Evolutionary conservation across 2,329 filamentous ascomycete species (phyloP).

Genomic region (Hirsutella thompsonii): DNA sequence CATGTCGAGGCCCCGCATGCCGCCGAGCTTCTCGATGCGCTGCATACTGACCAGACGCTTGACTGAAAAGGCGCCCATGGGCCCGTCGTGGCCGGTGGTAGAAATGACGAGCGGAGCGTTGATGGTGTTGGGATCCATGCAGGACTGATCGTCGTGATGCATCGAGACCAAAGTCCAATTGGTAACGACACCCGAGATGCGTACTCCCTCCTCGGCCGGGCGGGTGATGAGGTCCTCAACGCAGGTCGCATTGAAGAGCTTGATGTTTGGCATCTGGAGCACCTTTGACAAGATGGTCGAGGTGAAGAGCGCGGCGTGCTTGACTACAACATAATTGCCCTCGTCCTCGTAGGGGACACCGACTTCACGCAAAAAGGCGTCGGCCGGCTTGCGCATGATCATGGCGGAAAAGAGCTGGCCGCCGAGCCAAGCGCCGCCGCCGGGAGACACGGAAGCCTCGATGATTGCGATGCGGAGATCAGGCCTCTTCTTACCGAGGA

Average conservation of each 20-base stretch:
- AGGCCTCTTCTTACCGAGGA: slow-evolving; percentile 69
- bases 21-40: slow-evolving; percentile 68
- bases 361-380: slow-evolving; percentile 69
- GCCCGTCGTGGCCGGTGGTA: slow-evolving; percentile 82
- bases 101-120: slow-evolving; percentile 81
- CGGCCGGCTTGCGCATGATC: slow-evolving; percentile 88
- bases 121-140: slow-evolving; percentile 97
- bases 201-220: slow-evolving; percentile 40
- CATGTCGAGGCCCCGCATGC: slow-evolving; percentile 93
- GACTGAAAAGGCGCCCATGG: slow-evolving; percentile 81
- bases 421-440: slow-evolving; percentile 84
- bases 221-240: slow-evolving; percentile 91
- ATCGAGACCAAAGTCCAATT: slow-evolving; percentile 91
- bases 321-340: slow-evolving; percentile 79
- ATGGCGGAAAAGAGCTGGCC: slow-evolving; percentile 92
- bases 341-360: slow-evolving; percentile 83
- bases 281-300: slow-evolving; percentile 77
- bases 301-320: slow-evolving; percentile 88
- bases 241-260: slow-evolving; percentile 89
- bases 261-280: slow-evolving; percentile 75
- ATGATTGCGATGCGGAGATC: slow-evolving; percentile 88
- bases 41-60: slow-evolving; percentile 88
- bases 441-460: slow-evolving; percentile 76
- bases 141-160: slow-evolving; percentile 80
- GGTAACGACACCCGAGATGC: slow-evolving; percentile 80